Evolutionary conservation across 2,329 filamentous ascomycete species (phyloP).

Genomic region (Aschersonia sp.): DNA sequence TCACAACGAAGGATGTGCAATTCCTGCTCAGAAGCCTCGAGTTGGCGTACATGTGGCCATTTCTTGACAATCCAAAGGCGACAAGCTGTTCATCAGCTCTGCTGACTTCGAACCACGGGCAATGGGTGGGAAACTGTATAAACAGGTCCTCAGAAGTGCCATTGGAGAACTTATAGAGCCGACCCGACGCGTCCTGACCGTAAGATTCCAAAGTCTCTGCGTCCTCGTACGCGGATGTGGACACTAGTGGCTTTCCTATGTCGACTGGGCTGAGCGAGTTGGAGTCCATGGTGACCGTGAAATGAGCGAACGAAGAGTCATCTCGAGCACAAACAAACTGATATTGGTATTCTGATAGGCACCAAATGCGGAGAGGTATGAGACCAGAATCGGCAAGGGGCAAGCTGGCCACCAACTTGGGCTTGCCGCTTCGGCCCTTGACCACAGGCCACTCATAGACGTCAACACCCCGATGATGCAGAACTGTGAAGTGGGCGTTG

Average conservation of each 20-base stretch:
- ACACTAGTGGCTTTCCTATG: slow-evolving; percentile 10
- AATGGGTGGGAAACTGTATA: slow-evolving; percentile 26
- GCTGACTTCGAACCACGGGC: slow-evolving; percentile 38
- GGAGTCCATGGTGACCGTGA: slow-evolving; percentile 7
- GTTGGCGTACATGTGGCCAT: slow-evolving; percentile 68
- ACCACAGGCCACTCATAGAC: slow-evolving; percentile 56
- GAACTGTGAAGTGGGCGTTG: slow-evolving; percentile 52
- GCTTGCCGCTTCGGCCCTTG: slow-evolving; percentile 31
- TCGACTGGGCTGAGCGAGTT: slow-evolving; percentile 6
- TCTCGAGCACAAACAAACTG: slow-evolving; percentile 16
- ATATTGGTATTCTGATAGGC: slow-evolving; percentile 13
- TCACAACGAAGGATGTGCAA: slow-evolving; percentile 81
- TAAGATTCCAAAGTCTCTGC: slow-evolving; percentile 18
- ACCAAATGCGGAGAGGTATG: slow-evolving; percentile 18
- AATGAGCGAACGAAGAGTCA: slow-evolving; percentile 11
- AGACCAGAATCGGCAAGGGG: slow-evolving; percentile 18
- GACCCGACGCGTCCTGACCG: slow-evolving; percentile 31
- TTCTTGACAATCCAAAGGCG: slow-evolving; percentile 53
- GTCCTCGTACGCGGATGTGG: slow-evolving; percentile 19
- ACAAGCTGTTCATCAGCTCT: slow-evolving; percentile 26
- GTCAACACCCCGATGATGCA: slow-evolving; percentile 52
- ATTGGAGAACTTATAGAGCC: slow-evolving; percentile 23
- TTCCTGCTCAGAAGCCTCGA: slow-evolving; percentile 62
- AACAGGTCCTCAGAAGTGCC: slow-evolving; percentile 17
- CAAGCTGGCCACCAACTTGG: slow-evolving; percentile 23